Conservation (phyloP, 2,329 filamentous ascomycete species). For the Xylariaceae sp. region DNA sequence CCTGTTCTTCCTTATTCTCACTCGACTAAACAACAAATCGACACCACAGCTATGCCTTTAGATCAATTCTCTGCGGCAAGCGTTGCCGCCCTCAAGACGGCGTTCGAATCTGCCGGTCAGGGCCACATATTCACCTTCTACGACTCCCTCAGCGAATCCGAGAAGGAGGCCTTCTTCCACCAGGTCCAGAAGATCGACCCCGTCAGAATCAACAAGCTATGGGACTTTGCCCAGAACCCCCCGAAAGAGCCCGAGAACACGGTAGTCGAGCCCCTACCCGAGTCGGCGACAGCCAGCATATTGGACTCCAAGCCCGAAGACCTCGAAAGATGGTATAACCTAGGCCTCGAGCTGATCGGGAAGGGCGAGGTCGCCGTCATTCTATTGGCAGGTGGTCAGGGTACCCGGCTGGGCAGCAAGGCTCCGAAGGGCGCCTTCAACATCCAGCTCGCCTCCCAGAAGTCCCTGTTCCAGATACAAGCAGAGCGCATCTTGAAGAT, state of each 20-base stretch:
- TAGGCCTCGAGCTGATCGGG: slow-evolving; percentile 73
- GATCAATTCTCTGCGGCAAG: slow-evolving; percentile 58
- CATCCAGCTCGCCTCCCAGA: slow-evolving; percentile 86
- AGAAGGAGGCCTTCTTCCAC: slow-evolving; percentile 73
- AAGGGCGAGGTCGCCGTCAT: slow-evolving; percentile 79
- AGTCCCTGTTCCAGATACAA: slow-evolving; percentile 96
- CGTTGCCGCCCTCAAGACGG: slow-evolving; percentile 61
- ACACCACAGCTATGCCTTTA: slow-evolving; percentile 29
- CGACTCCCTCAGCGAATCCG: slow-evolving; percentile 65
- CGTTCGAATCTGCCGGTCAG: slow-evolving; percentile 70
- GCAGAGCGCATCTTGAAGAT: slow-evolving; percentile 87
- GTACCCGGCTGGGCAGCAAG: slow-evolving; percentile 88
- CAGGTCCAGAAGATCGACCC: slow-evolving; percentile 82
- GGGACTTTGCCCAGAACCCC: slow-evolving; percentile 74
- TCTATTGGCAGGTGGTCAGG: slow-evolving; percentile 95
- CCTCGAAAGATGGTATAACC: slow-evolving; percentile 77
- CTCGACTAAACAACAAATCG: too few relatives aligned
- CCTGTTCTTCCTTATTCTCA: not conserved
- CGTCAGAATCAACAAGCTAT: slow-evolving; percentile 79
- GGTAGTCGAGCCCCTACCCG: slow-evolving; percentile 78
- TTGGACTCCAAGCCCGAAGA: slow-evolving; percentile 79
- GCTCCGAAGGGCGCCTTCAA: slow-evolving; percentile 97
- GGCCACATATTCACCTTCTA: slow-evolving; percentile 84
- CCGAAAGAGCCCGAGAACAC: slow-evolving; percentile 52
- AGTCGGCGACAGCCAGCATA: slow-evolving; percentile 80